Evolutionary conservation across 2,329 filamentous ascomycete species (phyloP), one percentile per base, ranked within the genome.

Genomic region (Diaporthe sp.): DNA sequence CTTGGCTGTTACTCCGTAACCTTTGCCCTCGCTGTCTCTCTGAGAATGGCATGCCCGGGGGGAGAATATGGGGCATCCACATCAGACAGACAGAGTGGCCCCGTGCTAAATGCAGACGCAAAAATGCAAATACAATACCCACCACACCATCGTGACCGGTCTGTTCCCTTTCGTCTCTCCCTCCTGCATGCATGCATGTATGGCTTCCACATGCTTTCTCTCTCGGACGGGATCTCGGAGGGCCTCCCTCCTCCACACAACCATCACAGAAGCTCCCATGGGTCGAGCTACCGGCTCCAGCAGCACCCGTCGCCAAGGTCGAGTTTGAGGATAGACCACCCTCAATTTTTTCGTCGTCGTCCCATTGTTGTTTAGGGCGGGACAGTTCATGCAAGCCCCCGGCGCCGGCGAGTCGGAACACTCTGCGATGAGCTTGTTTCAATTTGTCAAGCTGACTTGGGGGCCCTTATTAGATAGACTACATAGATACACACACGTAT

Each of bases 391-490:
- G 64, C 64, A 68, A 15, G 64, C 33, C 61, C 25, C 40, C 19
- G 50, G 33, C 22, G 13, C 45, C 64, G 45, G 33, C 64, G 45
- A 54, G 33, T 28, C 64, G 64, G 47, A 40, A 68, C 45, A 38
- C n/a, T 28, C 42, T 68, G 64, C 64, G 45, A 54, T 54, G 64
- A 38, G 64, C 47, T 68, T 54, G 64, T 52, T 28, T 67, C 33
- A 15, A 68, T 68, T 68, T 68, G 64, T 68, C 64, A 54, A 68
- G 64, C 30, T 40, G 47, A 28, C n/a, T 54, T 33, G 60, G 40
- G 60, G 40, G 25, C 25, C 40, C 25, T 30, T 42, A n/a, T n/a
- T n/a, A n/a, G n/a, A n/a, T n/a, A n/a, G n/a, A n/a, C n/a, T n/a
- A n/a, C n/a, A n/a, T n/a, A n/a, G n/a, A n/a, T n/a, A n/a, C n/a